Percentiles rank a stretch among this genome's conserved stretches.
phyloP scores from a whole-genome alignment of 1,284 basidiomycete species.

The Ustilago bromivora region DNA sequence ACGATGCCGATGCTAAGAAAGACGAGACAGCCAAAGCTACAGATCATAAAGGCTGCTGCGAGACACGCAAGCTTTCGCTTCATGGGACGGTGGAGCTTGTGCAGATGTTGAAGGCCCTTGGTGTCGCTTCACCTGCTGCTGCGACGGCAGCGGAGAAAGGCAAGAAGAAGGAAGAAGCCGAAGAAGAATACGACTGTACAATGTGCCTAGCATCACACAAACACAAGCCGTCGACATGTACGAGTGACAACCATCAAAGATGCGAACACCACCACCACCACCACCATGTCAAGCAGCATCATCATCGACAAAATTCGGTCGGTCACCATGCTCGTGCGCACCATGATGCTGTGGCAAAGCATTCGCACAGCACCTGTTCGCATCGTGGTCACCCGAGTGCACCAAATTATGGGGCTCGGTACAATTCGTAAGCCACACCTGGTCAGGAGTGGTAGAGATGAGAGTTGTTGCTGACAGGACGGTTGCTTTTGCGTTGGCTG shows the following conservation, averaged over 20 bases:
- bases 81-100: conserved; percentile 26
- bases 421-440: conserved; percentile 8
- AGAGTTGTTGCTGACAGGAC: neutral
- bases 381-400: neutral
- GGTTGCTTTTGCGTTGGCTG: neutral
- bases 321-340: conserved; percentile 11
- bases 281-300: conserved; percentile 8
- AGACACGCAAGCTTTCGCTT: conserved; percentile 18
- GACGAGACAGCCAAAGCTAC: neutral
- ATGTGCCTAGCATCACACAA: neutral
- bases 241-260: neutral
- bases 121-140: conserved; percentile 1
- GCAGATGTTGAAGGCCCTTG: conserved; percentile 28
- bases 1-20: conserved; percentile 9
- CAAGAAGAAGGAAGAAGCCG: neutral
- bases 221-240: neutral
- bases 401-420: neutral
- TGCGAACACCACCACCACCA: conserved; percentile 5
- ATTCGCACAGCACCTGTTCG: neutral
- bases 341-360: neutral
- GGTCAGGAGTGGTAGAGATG: too few relatives aligned
- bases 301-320: conserved; percentile 11
- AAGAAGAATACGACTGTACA: neutral
- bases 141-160: neutral
- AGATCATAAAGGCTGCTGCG: neutral